Conservation (phyloP, 106 monocot species). For the Apostasia shenzhenica region DNA sequence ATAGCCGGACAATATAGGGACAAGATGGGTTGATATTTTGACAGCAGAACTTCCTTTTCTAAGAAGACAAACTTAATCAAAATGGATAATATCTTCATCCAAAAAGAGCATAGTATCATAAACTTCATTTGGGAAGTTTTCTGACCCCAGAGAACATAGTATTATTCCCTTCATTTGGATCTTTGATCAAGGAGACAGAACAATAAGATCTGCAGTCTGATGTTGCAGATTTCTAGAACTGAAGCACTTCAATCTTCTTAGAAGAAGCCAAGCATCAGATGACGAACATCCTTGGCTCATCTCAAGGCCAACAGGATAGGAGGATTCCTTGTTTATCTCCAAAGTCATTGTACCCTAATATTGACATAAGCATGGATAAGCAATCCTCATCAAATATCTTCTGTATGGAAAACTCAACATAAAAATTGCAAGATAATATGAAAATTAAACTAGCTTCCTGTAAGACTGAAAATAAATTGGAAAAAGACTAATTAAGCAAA, state of each 20-base stretch:
- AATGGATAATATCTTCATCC: too few species aligned
- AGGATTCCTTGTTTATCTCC: conserved; percentile 41
- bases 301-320: conserved; percentile 48
- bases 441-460: not conserved
- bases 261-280: conserved; percentile 57
- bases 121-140: too few species aligned
- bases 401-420: not conserved
- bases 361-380: not conserved
- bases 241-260: conserved; percentile 39
- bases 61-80: too few species aligned
- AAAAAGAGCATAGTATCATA: too few species aligned
- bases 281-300: conserved; percentile 54
- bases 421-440: not conserved
- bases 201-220: conserved; percentile 6
- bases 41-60: too few species aligned
- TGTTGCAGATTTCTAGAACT: conserved; percentile 7
- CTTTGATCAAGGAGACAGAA: conserved; percentile 24
- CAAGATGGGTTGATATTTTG: too few species aligned
- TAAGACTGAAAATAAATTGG: not conserved
- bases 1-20: too few species aligned
- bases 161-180: too few species aligned
- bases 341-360: conserved; percentile 60
- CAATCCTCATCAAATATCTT: not conserved
- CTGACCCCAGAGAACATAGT: too few species aligned
- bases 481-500: not conserved